A percentile compares a stretch with the other conserved stretches of the same genome.
Evolutionary conservation across 2,329 filamentous ascomycete genomes (phyloP).

Genomic region (Hortaea werneckii): DNA sequence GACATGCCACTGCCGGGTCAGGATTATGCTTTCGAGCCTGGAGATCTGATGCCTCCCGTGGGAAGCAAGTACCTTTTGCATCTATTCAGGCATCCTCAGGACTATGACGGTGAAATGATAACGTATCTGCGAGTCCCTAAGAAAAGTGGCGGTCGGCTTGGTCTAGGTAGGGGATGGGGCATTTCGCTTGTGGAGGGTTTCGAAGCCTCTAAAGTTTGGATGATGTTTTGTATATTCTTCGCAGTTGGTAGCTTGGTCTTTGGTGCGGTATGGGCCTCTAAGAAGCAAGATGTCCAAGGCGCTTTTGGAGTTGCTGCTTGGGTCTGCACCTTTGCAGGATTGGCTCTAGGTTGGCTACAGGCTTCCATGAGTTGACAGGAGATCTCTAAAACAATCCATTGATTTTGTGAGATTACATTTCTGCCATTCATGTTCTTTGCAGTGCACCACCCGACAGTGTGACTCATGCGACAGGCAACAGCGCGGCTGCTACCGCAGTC

Average conservation of each 20-base stretch:
- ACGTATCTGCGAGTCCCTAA: slow-evolving; percentile 27
- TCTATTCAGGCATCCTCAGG: slow-evolving; percentile 29
- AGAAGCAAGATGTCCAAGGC: slow-evolving; percentile 27
- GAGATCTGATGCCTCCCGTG: slow-evolving; percentile 30
- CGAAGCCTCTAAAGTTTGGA: slow-evolving; percentile 23
- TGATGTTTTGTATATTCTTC: slow-evolving; percentile 20
- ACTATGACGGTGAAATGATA: slow-evolving; percentile 30
- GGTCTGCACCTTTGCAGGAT: slow-evolving; percentile 24
- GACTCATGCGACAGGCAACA: no score
- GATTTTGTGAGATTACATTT: no score
- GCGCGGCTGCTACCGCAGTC: no score
- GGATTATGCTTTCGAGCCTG: slow-evolving; percentile 27
- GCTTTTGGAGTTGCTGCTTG: slow-evolving; percentile 31
- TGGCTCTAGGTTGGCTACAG: slow-evolving; percentile 26
- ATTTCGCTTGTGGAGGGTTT: slow-evolving; percentile 31
- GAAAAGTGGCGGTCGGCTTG: slow-evolving; percentile 24
- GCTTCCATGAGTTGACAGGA: no score
- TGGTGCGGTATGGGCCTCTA: slow-evolving; percentile 24
- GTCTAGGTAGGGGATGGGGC: slow-evolving; percentile 30
- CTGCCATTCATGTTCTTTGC: no score
- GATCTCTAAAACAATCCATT: no score
- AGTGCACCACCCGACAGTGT: no score
- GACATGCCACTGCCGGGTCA: slow-evolving; percentile 24
- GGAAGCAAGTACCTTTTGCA: slow-evolving; percentile 30
- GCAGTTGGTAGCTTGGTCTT: slow-evolving; percentile 26